Base-by-base conservation (phyloP, 1,284 basidiomycete species). In the Ceratobasidium sp. region DNA sequence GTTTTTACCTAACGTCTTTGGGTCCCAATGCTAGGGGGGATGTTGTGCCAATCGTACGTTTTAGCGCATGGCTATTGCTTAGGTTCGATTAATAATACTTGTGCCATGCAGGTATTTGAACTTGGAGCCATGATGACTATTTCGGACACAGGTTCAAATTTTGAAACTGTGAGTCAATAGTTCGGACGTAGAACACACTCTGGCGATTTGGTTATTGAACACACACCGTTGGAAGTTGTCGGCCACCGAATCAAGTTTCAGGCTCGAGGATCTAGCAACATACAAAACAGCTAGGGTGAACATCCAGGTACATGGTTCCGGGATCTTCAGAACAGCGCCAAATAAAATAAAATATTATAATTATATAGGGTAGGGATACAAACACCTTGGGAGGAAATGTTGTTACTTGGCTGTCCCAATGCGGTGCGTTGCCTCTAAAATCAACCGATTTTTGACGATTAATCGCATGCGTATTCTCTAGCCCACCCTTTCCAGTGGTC, bases 71-170 rank as follows among this genome's bases (percentile, higher is more conserved):
- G n/a, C n/a, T n/a, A n/a, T n/a, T n/a, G n/a, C n/a, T n/a, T n/a
- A n/a, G n/a, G n/a, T n/a, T n/a, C n/a, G n/a, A n/a, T n/a, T n/a
- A n/a, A n/a, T n/a, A n/a, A n/a, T n/a, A n/a, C n/a, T n/a, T n/a
- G n/a, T n/a, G n/a, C n/a, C 7, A 49, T 19, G 8, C n/a, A 72
- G 69, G 69, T 14, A 22, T 37, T 72, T 22, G 69, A 72, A 24
- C 27, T 72, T 14, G 69, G 69, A 2, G 27, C 24, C 16, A 62
- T 43, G 3, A 13, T 72, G 39, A 14, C 69, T 3, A 43, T 72
- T 7, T 61, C 69, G 31, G 69, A 72, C 22, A 16, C 16, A 13
- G 22, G 27, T 16, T 11, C 43, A 37, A 62, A 62, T n/a, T 51
- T 37, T 14, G 14, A n/a, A n/a, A n/a, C n/a, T 19, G 6, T 7